Conservation (phyloP, 257 asterid species). For the Solanum paucissectum region DNA sequence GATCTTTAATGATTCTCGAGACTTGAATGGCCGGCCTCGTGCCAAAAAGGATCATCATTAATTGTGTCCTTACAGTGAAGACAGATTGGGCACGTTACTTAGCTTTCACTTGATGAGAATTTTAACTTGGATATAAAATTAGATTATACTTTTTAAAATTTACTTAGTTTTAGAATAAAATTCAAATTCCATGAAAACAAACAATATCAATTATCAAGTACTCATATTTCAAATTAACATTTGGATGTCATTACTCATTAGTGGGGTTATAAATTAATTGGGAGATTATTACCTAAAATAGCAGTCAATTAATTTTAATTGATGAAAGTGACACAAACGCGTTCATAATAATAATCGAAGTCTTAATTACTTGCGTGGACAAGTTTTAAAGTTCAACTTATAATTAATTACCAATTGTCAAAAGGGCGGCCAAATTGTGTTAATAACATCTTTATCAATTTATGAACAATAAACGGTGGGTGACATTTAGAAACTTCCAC, state of each 20-base stretch:
- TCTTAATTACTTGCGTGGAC: neutral
- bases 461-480: neutral
- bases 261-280: neutral
- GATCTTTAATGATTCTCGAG: neutral
- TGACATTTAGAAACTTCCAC: neutral
- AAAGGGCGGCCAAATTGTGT: neutral
- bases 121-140: neutral
- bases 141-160: neutral
- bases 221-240: neutral
- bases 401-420: neutral
- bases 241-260: neutral
- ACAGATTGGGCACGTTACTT: neutral
- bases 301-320: neutral
- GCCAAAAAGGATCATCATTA: neutral
- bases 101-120: neutral
- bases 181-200: neutral
- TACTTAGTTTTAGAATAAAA: neutral
- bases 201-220: neutral
- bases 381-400: neutral
- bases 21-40: neutral
- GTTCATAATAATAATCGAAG: neutral
- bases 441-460: neutral
- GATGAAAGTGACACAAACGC: neutral
- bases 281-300: neutral
- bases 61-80: neutral